phyloP scores from a whole-genome alignment of 1,139 yeast species.

The Maudiozyma humilis region DNA sequence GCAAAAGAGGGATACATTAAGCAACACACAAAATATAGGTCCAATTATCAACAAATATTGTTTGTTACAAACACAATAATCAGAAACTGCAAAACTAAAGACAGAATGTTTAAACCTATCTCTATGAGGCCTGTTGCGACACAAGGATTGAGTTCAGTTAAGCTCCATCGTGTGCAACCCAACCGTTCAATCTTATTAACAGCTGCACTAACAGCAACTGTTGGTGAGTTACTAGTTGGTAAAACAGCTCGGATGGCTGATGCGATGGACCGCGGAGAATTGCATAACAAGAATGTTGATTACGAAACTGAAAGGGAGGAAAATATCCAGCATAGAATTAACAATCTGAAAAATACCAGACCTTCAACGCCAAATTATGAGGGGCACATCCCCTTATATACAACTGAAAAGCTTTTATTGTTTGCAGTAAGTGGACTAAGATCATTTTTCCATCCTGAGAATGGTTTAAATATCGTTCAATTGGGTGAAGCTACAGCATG shows the following conservation, averaged over 20 bases:
- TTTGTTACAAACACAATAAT: too few relatives aligned
- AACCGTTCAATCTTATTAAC: constrained; percentile 19
- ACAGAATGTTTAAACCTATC: background rate
- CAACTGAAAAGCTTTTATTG: constrained; percentile 54
- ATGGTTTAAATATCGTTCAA: constrained; percentile 60
- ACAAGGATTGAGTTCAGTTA: background rate
- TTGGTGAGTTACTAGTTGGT: constrained; percentile 35
- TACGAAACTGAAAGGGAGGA: constrained; percentile 16
- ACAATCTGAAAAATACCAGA: constrained; percentile 18
- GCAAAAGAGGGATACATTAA: background rate
- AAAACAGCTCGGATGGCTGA: constrained; percentile 48
- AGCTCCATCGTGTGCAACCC: background rate
- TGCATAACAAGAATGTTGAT: constrained; percentile 29
- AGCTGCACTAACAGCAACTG: constrained; percentile 21
- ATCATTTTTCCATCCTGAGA: constrained; percentile 73
- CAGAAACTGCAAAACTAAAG: too few relatives aligned
- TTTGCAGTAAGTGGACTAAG: constrained; percentile 75
- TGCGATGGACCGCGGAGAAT: constrained; percentile 48
- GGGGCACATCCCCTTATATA: constrained; percentile 71
- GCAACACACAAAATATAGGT: too few relatives aligned
- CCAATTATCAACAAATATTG: too few relatives aligned
- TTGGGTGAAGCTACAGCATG: constrained; percentile 90
- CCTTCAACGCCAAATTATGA: constrained; percentile 49
- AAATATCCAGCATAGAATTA: constrained; percentile 28
- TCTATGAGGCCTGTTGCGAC: background rate